Base-by-base conservation (phyloP, 2,329 filamentous ascomycete species). In the Aspergillus vadensis region DNA sequence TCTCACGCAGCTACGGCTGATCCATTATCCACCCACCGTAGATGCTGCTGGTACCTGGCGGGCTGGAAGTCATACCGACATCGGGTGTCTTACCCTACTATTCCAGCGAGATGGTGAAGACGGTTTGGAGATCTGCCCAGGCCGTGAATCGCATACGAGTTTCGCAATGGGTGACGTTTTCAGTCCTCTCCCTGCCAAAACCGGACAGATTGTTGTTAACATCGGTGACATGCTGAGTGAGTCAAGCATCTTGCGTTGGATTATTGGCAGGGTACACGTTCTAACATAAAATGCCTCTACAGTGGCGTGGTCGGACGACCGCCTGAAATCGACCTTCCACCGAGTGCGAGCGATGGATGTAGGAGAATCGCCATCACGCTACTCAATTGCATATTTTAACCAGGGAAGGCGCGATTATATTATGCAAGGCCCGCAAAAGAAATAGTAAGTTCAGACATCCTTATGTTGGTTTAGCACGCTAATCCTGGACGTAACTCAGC, bases 221-320 rank as follows among this genome's bases (percentile, higher is more conserved):
- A 65, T 65, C 25, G 63, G 63, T 14, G 58, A 65, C 41, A 65
- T 65, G 63, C 53, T 65, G 4, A 65, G 63, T 65, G 43, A 51
- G 55, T 59, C 9, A 30, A 30, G 3, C 3, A 12, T 30, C 2
- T 30, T 30, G 27, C 10, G 27, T 30, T 30, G 27, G 27, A 30
- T 30, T 8, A 30, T 30, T 4, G 3, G 27, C 27, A 8, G 27
- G 3, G 9, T 30, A 12, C 27, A 9, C 10, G 27, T 3, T 30
- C 27, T 30, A 30, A 30, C 27, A 30, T 30, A 30, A 30, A 10
- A 4, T 30, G 10, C 8, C 8, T 30, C 27, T 30, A 4, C 15
- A 59, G 57, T 59, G 57, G 57, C 57, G 4, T 59, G 57, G 57
- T 59, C 57, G 14, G 57, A 59, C 36, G 57, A 59, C 14, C 57